Evolutionary conservation across 148 eudicot species (phyloP), one percentile per base, ranked within the genome.

Genomic region (Polygonum maritimum): DNA sequence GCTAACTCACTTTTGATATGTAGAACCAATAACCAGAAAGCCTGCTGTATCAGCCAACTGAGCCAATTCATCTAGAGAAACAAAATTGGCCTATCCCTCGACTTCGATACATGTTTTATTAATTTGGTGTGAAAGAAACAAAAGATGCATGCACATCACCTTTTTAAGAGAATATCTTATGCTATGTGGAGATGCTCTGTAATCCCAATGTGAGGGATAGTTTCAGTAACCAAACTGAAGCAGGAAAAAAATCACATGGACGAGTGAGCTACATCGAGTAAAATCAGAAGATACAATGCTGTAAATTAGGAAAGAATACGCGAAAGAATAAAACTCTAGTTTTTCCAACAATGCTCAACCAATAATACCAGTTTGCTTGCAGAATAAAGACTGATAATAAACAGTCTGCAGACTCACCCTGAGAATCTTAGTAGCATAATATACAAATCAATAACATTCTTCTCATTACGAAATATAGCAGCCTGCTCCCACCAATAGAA

Each of bases 41-140:
- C 99, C 99, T 77, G 99, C 99, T 51, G 99, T 95, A 81, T 95
- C 99, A 79, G 99, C 99, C 69, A 95, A 84, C 79, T 92, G 99
- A 76, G 89, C 89, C 84, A 95, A 78, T 80, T 95, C 99, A 40
- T 84, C 81, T 54, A 95, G 89, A 54, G 99, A 95, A n/a, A n/a
- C n/a, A n/a, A n/a, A n/a, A n/a, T n/a, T n/a, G n/a, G n/a, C n/a
- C n/a, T n/a, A n/a, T n/a, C n/a, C n/a, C n/a, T n/a, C n/a, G n/a
- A n/a, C n/a, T n/a, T n/a, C n/a, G n/a, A n/a, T n/a, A n/a, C n/a
- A n/a, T 13, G 15, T 16, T 54, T 22, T 58, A 63, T 4, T 10
- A 63, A 31, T 7, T 10, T 12, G 69, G 12, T 2, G 18, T 33
- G 8, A 45, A 72, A 58, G 76, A n/a, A 16, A 35, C 2, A 62